Evolutionary conservation across 768 basidiomycete genomes (phyloP), one percentile per base, ranked within the genome.

Genomic region (Boletus pseudo-olivaceus): DNA sequence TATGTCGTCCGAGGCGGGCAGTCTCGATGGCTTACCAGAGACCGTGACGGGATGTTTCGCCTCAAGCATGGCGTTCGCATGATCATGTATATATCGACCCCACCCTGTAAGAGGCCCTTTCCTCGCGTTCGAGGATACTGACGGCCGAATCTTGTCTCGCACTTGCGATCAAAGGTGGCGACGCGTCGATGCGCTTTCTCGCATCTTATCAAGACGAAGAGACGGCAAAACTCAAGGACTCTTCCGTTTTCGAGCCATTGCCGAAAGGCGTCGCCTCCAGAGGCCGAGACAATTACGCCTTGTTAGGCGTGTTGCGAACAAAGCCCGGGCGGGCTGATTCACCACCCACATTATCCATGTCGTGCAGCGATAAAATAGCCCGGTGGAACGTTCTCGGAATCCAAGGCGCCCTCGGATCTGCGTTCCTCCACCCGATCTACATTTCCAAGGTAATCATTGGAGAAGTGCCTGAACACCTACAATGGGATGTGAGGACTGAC

Each of bases 271-370:
- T 67, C 9, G 75, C 82, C 1, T 80, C 88, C 1, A 74, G 96
- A 51, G 95, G 95, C 4, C 78, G 95, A 19, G 83, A 90, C 62
- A 84, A 90, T 49, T 98, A 96, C 67, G 62, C 81, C 5, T 75
- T 85, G 17, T 72, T 83, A 20, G 88, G 91, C 6, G 85, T 88
- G 9, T 72, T 98, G 42, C 88, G 95, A 32, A 97, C 96, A 1
- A 98, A 98, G 65, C 95, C 95, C 6, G 96, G 93, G 3, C 83
- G 95, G 49, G 88, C 91, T 0, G 95, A 98, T 65, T 87, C 93
- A 0, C 85, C 85, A 0, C 84, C 84, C 0, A 92, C 95, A 1
- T 67, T 81, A 0, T 91, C 82, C 63, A 90, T 97, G 86, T 92
- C 93, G 0, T 98, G 95, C 72, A 92, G 89, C 60, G 95, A 98